Percentiles rank a stretch among this genome's conserved stretches.
These are phyloP conservation scores for Rhamnella rubrinervis DNA, from an alignment of 331 rosid species.

Conservation along the genomic window DNA sequence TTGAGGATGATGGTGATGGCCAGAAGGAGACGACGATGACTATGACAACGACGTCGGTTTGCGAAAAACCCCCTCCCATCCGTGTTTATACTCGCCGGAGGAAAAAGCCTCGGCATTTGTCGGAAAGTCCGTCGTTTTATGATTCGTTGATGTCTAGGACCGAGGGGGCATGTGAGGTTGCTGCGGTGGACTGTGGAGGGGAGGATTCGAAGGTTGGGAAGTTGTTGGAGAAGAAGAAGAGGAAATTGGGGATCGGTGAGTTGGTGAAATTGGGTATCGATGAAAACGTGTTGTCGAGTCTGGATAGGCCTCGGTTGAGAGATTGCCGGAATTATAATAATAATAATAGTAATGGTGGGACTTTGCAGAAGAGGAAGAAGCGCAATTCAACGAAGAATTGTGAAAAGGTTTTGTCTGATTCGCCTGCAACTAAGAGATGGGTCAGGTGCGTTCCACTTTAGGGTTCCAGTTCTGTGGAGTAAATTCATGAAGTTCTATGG, in stretches of 20 bases:
- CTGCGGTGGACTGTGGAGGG: constrained; percentile 4
- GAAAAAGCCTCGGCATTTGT: constrained; percentile 41
- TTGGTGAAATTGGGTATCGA: constrained; percentile 68
- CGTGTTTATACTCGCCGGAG: constrained; percentile 70
- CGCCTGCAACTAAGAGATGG: constrained; percentile 72
- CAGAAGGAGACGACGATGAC: constrained; percentile 17
- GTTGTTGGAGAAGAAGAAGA: constrained; percentile 31
- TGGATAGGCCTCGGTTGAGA: constrained; percentile 71
- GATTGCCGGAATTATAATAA: constrained; percentile 48
- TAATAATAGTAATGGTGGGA: constrained; percentile 14
- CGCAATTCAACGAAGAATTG: constrained; percentile 37
- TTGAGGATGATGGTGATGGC: constrained; percentile 19
- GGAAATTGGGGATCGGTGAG: constrained; percentile 55
- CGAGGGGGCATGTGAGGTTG: constrained; percentile 2
- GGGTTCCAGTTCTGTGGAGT: constrained; percentile 12
- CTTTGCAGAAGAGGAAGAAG: constrained; percentile 38
- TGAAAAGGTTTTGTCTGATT: constrained; percentile 41
- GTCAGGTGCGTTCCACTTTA: constrained; percentile 46
- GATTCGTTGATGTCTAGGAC: constrained; percentile 31
- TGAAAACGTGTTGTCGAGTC: constrained; percentile 38
- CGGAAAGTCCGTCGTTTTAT: constrained; percentile 25
- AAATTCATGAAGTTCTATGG: no score
- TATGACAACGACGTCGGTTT: constrained; percentile 7
- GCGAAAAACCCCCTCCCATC: constrained; percentile 21
- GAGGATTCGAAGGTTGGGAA: constrained; percentile 14